Evolutionary conservation across 345 rosid species (phyloP).

Genomic region (Physaria fendleri): DNA sequence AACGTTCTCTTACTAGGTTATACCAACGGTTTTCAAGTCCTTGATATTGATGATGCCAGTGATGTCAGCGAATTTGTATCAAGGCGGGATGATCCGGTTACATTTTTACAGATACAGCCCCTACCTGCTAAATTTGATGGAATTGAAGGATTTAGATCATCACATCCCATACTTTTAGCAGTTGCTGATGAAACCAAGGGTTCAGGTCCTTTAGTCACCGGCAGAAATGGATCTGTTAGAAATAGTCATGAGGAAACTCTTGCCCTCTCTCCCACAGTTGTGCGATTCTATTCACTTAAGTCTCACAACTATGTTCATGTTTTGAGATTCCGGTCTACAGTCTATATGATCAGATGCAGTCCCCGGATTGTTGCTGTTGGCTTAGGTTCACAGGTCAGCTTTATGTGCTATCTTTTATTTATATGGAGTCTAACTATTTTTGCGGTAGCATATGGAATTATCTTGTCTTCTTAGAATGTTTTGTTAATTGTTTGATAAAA

Average conservation of each 20-base stretch:
- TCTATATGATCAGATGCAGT: constrained; percentile 91
- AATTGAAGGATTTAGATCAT: constrained; percentile 69
- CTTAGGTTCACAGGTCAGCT: constrained; percentile 65
- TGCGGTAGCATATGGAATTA: no score
- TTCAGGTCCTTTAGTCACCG: constrained; percentile 31
- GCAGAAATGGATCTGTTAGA: constrained; percentile 56
- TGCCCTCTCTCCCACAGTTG: constrained; percentile 58
- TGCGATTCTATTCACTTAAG: constrained; percentile 78
- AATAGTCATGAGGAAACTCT: constrained; percentile 54
- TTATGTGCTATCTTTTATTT: background rate
- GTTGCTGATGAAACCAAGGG: constrained; percentile 78
- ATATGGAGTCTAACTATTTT: background rate
- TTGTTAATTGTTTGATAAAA: no score
- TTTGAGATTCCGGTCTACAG: constrained; percentile 84
- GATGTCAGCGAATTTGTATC: constrained; percentile 76
- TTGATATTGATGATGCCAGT: constrained; percentile 78
- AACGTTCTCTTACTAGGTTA: constrained; percentile 83
- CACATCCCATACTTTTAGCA: constrained; percentile 88
- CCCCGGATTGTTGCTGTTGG: constrained; percentile 82
- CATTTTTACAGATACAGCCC: constrained; percentile 83
- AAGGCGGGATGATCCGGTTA: constrained; percentile 78
- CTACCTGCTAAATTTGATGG: constrained; percentile 63
- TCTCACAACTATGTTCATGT: constrained; percentile 90
- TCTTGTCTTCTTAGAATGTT: no score
- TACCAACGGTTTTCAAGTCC: constrained; percentile 88